phyloP scores from a whole-genome alignment of 768 basidiomycete species.

The Mycena amicta region DNA sequence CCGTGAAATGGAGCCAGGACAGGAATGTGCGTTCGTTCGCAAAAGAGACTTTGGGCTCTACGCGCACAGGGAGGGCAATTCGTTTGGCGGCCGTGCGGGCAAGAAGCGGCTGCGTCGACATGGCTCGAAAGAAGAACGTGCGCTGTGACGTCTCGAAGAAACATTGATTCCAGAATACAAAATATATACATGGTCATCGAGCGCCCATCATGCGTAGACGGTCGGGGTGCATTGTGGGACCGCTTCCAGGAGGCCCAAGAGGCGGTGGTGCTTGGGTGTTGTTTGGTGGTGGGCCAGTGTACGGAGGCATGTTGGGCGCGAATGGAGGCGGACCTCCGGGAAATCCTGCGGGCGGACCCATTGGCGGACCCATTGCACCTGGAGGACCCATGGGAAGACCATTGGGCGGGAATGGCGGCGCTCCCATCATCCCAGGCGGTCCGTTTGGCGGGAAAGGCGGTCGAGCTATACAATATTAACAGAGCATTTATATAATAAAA shows the following conservation, averaged over 20 bases:
- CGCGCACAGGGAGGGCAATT: constrained; percentile 93
- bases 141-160: neutral
- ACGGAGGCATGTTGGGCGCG: constrained; percentile 40
- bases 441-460: constrained; percentile 65
- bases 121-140: constrained; percentile 35
- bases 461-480: constrained; percentile 43
- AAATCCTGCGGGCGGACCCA: constrained; percentile 19
- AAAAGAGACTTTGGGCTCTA: constrained; percentile 94
- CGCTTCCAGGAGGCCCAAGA: constrained; percentile 33
- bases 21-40: constrained; percentile 95
- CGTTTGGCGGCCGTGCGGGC: constrained; percentile 94
- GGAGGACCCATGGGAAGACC: constrained; percentile 45
- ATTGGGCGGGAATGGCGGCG: neutral
- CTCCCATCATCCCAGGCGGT: neutral
- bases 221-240: constrained; percentile 83
- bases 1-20: constrained; percentile 98
- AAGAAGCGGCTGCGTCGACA: constrained; percentile 98
- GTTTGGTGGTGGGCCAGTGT: constrained; percentile 33
- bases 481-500: constrained; percentile 13
- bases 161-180: too few relatives aligned
- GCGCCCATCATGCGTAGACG: constrained; percentile 75
- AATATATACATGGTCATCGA: too few relatives aligned
- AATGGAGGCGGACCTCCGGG: constrained; percentile 47
- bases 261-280: constrained; percentile 28
- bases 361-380: constrained; percentile 46